A percentile compares a stretch with the other conserved stretches of the same genome.
Conservation (phyloP, 2,329 filamentous ascomycete species). For the Fusarium udum region DNA sequence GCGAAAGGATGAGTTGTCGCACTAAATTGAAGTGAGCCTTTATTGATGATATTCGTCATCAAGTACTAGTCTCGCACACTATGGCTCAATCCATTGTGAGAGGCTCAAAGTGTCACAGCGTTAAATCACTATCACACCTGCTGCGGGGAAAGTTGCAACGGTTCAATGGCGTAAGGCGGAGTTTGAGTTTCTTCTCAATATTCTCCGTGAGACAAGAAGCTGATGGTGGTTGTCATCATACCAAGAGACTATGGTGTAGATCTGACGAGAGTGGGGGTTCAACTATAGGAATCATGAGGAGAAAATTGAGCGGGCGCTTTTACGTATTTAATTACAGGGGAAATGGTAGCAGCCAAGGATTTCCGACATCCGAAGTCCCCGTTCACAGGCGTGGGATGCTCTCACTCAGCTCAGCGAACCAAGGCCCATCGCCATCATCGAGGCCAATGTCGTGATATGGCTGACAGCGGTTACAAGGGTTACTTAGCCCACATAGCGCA, state of each 20-base stretch:
- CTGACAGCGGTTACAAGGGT: slow-evolving; percentile 32
- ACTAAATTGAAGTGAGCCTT: neutral
- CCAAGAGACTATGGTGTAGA: slow-evolving; percentile 1
- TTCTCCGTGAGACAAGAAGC: neutral
- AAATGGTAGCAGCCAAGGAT: neutral
- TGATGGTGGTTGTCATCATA: slow-evolving; percentile 15
- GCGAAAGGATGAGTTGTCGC: neutral
- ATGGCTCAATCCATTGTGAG: slow-evolving; percentile 59
- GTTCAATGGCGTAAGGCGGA: slow-evolving; percentile 56
- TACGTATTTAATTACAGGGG: slow-evolving; percentile 18
- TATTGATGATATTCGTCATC: neutral
- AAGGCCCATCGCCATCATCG: slow-evolving; percentile 35
- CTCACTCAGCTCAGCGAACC: neutral
- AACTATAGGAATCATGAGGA: neutral
- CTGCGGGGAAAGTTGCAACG: slow-evolving; percentile 53
- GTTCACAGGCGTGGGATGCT: slow-evolving; percentile 17
- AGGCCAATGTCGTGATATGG: slow-evolving; percentile 41
- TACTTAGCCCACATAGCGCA: slow-evolving; percentile 37
- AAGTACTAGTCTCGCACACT: slow-evolving; percentile 61
- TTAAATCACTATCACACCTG: slow-evolving; percentile 60
- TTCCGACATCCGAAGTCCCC: slow-evolving; percentile 34
- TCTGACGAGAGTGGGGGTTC: slow-evolving; percentile 26
- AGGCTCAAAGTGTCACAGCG: slow-evolving; percentile 68
- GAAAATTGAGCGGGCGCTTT: neutral
- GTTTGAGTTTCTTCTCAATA: slow-evolving; percentile 22